A percentile compares a stretch with the other conserved stretches of the same genome.
Evolutionary conservation across 202 grass and related monocot genomes (phyloP).

Genomic region (Panicum hallii): DNA sequence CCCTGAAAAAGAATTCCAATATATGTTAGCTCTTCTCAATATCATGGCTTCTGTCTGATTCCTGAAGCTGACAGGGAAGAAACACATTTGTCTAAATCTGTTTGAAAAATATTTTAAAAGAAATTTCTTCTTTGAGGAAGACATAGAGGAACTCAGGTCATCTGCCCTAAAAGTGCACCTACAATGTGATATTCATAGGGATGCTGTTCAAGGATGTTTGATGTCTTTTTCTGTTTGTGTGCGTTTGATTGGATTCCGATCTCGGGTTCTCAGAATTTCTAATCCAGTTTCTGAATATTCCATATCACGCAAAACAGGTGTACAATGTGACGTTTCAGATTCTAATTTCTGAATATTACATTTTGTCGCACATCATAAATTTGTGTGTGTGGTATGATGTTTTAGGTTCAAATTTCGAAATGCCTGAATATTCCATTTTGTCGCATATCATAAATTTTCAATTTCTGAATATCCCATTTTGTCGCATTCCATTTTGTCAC

Average conservation of each 20-base stretch:
- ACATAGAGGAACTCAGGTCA: background rate
- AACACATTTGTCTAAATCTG: background rate
- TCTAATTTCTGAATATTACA: slow-evolving; percentile 1
- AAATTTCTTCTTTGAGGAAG: background rate
- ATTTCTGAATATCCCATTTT: background rate
- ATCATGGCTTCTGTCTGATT: background rate
- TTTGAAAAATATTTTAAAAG: slow-evolving; percentile 19
- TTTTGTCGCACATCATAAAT: background rate
- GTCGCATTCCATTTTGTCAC: background rate
- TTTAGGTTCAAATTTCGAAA: background rate
- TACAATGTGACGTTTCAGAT: background rate
- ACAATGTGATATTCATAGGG: background rate
- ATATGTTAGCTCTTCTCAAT: background rate
- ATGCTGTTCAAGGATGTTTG: slow-evolving; percentile 32
- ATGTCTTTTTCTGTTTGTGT: background rate
- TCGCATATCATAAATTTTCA: background rate
- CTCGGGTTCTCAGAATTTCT: background rate
- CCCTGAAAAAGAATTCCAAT: slow-evolving; percentile 1
- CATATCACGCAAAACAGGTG: background rate
- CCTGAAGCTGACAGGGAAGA: background rate
- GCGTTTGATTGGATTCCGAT: background rate
- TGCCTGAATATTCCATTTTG: background rate
- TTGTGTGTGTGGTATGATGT: background rate
- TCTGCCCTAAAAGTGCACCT: slow-evolving; percentile 5
- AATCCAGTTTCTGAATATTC: background rate